phyloP scores from a whole-genome alignment of 164 flowering plant species.

The Santalum album region DNA sequence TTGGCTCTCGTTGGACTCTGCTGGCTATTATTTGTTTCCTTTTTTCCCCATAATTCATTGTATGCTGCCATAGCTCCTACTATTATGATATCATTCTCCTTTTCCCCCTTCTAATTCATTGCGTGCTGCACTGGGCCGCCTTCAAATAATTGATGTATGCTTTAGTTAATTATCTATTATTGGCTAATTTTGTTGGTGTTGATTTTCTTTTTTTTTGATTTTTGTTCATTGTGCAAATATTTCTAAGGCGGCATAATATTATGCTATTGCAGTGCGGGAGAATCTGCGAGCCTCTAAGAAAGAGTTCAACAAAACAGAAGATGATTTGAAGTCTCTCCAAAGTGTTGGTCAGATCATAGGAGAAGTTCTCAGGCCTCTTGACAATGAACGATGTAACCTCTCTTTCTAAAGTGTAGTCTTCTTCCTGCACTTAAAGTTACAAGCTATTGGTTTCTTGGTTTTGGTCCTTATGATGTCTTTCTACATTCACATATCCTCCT shows the following conservation, averaged over 20 bases:
- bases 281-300: constrained; percentile 54
- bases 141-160: no score
- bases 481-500: neutral
- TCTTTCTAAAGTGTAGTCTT: neutral
- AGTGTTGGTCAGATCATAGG: constrained; percentile 95
- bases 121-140: no score
- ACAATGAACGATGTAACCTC: constrained; percentile 78
- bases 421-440: neutral
- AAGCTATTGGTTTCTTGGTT: neutral
- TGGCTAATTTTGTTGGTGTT: no score
- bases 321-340: constrained; percentile 91
- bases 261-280: constrained; percentile 56
- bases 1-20: no score
- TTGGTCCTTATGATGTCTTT: neutral
- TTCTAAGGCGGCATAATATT: neutral
- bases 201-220: neutral
- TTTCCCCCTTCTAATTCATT: no score
- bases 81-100: no score
- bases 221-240: neutral
- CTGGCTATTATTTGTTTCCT: no score
- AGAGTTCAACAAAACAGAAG: constrained; percentile 84
- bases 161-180: no score
- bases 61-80: no score
- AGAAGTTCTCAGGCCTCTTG: constrained; percentile 91
- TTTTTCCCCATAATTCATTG: no score